These are phyloP conservation scores for Tolypocladium inflatum DNA, from an alignment of 2,329 filamentous ascomycete genomes.

Conservation along the genomic window DNA sequence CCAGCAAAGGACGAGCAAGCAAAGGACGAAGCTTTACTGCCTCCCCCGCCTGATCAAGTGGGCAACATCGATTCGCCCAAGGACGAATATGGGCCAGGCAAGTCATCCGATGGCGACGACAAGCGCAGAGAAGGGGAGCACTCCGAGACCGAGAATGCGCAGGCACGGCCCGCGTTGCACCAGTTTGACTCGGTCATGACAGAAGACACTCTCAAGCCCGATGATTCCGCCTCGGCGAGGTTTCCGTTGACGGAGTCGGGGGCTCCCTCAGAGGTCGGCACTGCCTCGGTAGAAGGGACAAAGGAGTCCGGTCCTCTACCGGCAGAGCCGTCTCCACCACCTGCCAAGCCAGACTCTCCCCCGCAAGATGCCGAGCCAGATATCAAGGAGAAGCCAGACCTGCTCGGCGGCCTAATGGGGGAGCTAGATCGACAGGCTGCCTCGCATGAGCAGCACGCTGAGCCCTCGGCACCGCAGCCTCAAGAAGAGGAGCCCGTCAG, in stretches of 20 bases:
- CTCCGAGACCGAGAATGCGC: constrained; percentile 8
- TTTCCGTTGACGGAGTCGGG: constrained; percentile 18
- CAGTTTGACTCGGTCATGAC: constrained; percentile 24
- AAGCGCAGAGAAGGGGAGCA: constrained; percentile 16
- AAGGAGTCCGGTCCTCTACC: constrained; percentile 7
- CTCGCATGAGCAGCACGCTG: constrained; percentile 1
- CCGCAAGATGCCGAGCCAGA: constrained; percentile 5
- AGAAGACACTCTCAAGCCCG: constrained; percentile 27
- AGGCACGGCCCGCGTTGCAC: constrained; percentile 13
- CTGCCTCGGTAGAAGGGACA: constrained; percentile 11
- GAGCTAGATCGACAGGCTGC: constrained; percentile 31
- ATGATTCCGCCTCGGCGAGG: constrained; percentile 25
- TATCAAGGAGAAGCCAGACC: constrained; percentile 28
- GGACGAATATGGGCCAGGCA: constrained; percentile 14
- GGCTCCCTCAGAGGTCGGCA: constrained; percentile 16
- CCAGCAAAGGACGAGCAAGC: not conserved
- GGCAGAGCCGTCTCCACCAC: constrained; percentile 6
- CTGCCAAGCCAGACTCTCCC: constrained; percentile 12
- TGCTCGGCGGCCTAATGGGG: constrained; percentile 35
- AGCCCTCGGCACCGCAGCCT: not conserved
- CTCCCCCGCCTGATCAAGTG: constrained; percentile 28
- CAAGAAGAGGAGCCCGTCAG: constrained; percentile 3
- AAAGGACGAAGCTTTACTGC: constrained; percentile 16
- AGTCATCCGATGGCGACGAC: constrained; percentile 13
- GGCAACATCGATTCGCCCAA: constrained; percentile 28